Evolutionary conservation across 2,329 filamentous ascomycete genomes (phyloP), one percentile per base, ranked within the genome.

Genomic region (Fusarium fujikuroi): DNA sequence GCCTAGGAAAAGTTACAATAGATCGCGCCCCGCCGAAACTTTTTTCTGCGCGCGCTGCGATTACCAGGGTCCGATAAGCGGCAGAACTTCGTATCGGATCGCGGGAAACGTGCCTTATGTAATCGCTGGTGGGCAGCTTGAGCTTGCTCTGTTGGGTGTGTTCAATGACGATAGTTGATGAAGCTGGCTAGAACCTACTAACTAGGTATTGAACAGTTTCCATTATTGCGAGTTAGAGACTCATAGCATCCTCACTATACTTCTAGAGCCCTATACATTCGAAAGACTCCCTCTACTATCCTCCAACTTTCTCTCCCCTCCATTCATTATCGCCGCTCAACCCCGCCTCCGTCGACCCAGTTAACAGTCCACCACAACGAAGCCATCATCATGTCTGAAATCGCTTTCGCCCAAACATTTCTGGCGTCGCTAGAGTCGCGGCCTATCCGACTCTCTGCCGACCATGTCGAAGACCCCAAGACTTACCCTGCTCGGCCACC

Each of bases 391-490:
- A 95, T 95, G 92, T 88, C 92, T n/a, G 95, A 98, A 87, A 84
- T 95, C 69, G 85, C 90, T 57, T 98, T 98, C 82, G 92, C 94
- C 76, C 94, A 93, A 83, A 87, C 90, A 37, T 98, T 97, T 83
- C 91, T 99, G 76, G 86, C 91, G 59, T 89, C 90, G 28, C 89
- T 98, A 71, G 94, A 97, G 83, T 89, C 91, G 69, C 91, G 92
- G 56, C 92, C 95, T 12, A 83, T 91, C 77, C 97, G 95, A 86
- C 89, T 98, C 72, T 91, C 92, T n/a, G 87, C 93, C 73, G 94
- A 98, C 82, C 93, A 98, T 90, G 91, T 97, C 82, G 93, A 95
- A 83, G 94, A 98, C 80, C 91, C 94, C 56, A 91, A 91, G 77
- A 90, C 88, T 75, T 95, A 95, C 80, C 92, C 93, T 30, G 86